phyloP scores from a whole-genome alignment of 139 green algal species.

The Chlorella sp. region DNA sequence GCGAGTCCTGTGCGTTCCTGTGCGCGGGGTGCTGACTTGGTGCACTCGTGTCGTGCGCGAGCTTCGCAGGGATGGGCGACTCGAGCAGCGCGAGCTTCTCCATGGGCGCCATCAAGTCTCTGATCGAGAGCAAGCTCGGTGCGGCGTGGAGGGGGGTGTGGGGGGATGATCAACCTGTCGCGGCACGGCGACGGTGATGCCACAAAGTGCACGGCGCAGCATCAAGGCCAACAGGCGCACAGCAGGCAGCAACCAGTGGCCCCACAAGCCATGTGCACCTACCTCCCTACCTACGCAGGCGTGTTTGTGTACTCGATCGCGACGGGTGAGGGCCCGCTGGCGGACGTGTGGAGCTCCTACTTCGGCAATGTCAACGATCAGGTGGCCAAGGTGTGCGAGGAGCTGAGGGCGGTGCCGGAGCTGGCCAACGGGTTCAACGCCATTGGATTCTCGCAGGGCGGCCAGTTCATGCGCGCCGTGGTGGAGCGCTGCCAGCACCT shows the following conservation, averaged over 20 bases:
- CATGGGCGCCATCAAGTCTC: too few species aligned
- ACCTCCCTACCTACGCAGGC: conserved; percentile 33
- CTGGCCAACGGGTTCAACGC: conserved; percentile 71
- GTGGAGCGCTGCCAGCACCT: conserved; percentile 70
- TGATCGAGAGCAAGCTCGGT: too few species aligned
- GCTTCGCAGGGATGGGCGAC: too few species aligned
- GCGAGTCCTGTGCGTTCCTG: too few species aligned
- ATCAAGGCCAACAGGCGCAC: not conserved
- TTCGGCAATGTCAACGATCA: conserved; percentile 73
- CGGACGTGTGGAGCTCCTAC: conserved; percentile 48
- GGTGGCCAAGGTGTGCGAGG: conserved; percentile 46
- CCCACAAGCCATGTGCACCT: not conserved
- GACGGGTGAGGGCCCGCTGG: conserved; percentile 29
- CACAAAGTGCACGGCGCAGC: not conserved
- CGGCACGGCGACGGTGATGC: not conserved
- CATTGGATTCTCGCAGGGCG: conserved; percentile 80
- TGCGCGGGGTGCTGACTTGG: too few species aligned
- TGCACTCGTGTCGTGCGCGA: too few species aligned
- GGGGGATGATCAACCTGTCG: too few species aligned
- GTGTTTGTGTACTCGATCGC: conserved; percentile 71
- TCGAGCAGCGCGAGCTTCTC: too few species aligned
- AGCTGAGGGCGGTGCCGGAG: conserved; percentile 47
- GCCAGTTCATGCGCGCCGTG: conserved; percentile 82
- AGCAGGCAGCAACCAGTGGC: not conserved
- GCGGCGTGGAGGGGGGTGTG: too few species aligned